A percentile compares a stretch with the other conserved stretches of the same genome.
Conservation (phyloP, 805 yeast species). For the Barnettozyma salicaria region DNA sequence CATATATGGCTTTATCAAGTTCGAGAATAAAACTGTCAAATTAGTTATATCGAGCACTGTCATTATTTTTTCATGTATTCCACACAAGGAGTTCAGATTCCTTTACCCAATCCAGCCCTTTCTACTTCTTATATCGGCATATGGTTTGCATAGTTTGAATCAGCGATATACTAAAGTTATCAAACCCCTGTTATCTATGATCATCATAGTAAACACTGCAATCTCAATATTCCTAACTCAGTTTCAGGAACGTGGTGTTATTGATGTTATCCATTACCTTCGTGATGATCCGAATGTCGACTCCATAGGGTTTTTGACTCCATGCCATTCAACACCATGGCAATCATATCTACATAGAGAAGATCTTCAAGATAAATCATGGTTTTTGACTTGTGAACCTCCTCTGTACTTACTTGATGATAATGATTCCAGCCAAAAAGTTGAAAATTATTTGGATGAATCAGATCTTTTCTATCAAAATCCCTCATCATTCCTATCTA, state of each 20-base stretch:
- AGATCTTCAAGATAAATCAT: constrained; percentile 36
- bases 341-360: constrained; percentile 72
- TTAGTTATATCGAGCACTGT: constrained; percentile 39
- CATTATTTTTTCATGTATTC: constrained; percentile 52
- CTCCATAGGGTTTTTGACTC: constrained; percentile 78
- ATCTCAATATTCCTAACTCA: constrained; percentile 49
- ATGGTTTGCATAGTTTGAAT: constrained; percentile 23
- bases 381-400: constrained; percentile 92
- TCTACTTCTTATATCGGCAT: constrained; percentile 46
- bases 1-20: constrained; percentile 34
- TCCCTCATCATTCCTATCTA: constrained; percentile 50
- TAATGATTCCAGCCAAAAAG: constrained; percentile 26
- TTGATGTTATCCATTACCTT: constrained; percentile 55
- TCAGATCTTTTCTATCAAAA: constrained; percentile 77
- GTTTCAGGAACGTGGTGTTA: constrained; percentile 84
- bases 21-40: constrained; percentile 25
- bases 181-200: constrained; percentile 19
- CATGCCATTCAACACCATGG: constrained; percentile 98
- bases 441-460: constrained; percentile 66
- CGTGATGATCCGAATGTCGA: constrained; percentile 35
- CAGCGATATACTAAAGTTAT: constrained; percentile 15
- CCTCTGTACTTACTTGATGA: constrained; percentile 44
- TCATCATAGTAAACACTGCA: constrained; percentile 32
- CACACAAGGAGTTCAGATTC: constrained; percentile 90
- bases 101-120: constrained; percentile 81